Evolutionary conservation across 2,329 filamentous ascomycete species (phyloP).

Genomic region (Fusarium zealandicum): DNA sequence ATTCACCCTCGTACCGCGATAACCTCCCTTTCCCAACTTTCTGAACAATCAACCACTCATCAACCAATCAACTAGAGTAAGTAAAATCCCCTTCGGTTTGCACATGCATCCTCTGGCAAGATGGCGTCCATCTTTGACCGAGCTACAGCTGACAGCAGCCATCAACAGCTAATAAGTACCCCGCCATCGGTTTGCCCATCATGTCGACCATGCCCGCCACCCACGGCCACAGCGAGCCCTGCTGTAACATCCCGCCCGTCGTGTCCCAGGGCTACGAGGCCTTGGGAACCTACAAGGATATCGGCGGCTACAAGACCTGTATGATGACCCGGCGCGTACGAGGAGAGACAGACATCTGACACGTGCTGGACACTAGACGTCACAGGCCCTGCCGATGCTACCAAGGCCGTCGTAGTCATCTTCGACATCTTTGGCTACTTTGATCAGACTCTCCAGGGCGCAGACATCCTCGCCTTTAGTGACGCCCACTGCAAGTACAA

Average conservation of each 20-base stretch:
- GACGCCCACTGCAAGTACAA: conserved; percentile 72
- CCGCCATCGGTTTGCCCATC: conserved; percentile 24
- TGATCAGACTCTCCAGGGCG: conserved; percentile 73
- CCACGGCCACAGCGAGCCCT: conserved; percentile 62
- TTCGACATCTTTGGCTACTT: conserved; percentile 76
- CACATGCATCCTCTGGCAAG: too few species aligned
- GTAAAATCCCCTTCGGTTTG: too few species aligned
- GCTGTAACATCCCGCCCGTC: conserved; percentile 66
- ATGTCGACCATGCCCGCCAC: conserved; percentile 61
- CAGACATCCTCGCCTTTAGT: conserved; percentile 67
- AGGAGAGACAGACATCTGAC: background rate
- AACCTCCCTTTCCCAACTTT: background rate
- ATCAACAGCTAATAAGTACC: conserved; percentile 5
- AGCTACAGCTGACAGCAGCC: conserved; percentile 12
- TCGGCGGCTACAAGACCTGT: conserved; percentile 64
- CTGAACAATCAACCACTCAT: background rate
- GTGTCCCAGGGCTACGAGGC: conserved; percentile 61
- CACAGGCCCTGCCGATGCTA: conserved; percentile 55
- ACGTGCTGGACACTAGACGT: conserved; percentile 48
- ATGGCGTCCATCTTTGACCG: background rate
- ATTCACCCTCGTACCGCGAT: background rate
- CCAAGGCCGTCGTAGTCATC: conserved; percentile 67
- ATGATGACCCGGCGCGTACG: conserved; percentile 15
- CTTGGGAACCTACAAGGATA: conserved; percentile 64
- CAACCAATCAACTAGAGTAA: too few species aligned